Base-by-base conservation (phyloP, 192 early-diverging fungal genomes). In the Dimargaris verticillata region DNA sequence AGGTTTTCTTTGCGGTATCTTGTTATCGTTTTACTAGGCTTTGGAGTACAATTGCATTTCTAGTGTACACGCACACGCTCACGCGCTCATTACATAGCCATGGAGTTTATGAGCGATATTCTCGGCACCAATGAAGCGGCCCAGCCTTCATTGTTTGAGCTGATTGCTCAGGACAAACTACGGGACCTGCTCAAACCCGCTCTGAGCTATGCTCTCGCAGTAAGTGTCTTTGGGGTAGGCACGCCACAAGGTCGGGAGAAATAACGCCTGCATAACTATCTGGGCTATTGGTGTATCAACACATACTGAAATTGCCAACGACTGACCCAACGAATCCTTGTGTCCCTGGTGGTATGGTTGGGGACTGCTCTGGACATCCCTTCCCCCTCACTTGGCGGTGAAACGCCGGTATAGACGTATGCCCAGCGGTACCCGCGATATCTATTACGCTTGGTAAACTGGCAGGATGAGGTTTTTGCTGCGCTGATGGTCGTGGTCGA, bases 101-200 rank as follows among this genome's bases (percentile, higher is more conserved):
- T 90, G 88, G 88, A 90, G 75, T 88, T 90, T 72, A 87, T 90
- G 83, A 88, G 85, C 66, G 84, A 84, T 63, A 67, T 77, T 64
- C 67, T 89, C 55, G 74, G 85, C 70, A 76, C 80, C 64, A 80
- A 77, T 64, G 86, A 89, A 66, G 70, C 81, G 18, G 78, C 77
- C 71, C 78, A 83, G 60, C 93, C 92, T 63, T 91, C 91, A 1
- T 63, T 94, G 61, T 94, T 97, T 71, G 93, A 97, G 75, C 78
- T 93, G 5, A 75, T 88, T 47, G 87, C 88, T 29, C 86, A 89
- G 69, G 83, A 85, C 62, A 85, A 89, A 63, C 77, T 96, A 70
- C 73, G 74, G 49, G 87, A 86, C 47, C 75, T 93, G 61, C 71
- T 93, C 44, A 81, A 87, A 61, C 93, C 93, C 15, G 91, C 93